phyloP scores from a whole-genome alignment of 2,329 filamentous ascomycete genomes.

The Trichoderma lentiforme region DNA sequence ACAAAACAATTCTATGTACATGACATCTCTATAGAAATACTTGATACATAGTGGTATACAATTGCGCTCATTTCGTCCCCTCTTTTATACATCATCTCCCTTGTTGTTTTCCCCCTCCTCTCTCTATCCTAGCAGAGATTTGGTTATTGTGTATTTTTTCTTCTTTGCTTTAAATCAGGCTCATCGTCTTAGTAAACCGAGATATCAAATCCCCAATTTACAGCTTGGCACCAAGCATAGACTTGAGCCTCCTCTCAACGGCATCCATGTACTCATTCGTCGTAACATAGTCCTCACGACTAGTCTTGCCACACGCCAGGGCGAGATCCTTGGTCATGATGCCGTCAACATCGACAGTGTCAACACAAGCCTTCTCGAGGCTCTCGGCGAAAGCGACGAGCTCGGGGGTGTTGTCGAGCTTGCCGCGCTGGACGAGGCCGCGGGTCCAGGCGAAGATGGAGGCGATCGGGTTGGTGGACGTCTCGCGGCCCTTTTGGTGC shows the following conservation, averaged over 20 bases:
- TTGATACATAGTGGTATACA: background rate
- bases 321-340: constrained; percentile 99
- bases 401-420: constrained; percentile 89
- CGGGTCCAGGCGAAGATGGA: constrained; percentile 99
- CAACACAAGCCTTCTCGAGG: constrained; percentile 88
- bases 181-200: background rate
- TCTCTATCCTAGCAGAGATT: background rate
- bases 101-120: background rate
- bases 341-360: constrained; percentile 88
- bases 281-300: constrained; percentile 81
- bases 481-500: constrained; percentile 96
- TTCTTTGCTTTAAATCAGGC: background rate
- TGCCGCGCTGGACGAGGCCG: constrained; percentile 86
- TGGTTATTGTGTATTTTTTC: background rate
- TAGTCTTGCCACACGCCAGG: constrained; percentile 87
- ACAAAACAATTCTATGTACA: background rate
- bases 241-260: constrained; percentile 86
- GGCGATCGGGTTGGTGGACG: constrained; percentile 96
- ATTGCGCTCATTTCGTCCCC: background rate
- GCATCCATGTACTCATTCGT: constrained; percentile 89
- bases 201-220: constrained; percentile 36
- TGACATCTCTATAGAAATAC: background rate
- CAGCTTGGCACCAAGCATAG: constrained; percentile 62
- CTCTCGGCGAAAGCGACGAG: constrained; percentile 86
- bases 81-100: background rate